These are phyloP conservation scores for Phytophthora idaei DNA, from an alignment of 352 stramenopile species.

Conservation along the genomic window DNA sequence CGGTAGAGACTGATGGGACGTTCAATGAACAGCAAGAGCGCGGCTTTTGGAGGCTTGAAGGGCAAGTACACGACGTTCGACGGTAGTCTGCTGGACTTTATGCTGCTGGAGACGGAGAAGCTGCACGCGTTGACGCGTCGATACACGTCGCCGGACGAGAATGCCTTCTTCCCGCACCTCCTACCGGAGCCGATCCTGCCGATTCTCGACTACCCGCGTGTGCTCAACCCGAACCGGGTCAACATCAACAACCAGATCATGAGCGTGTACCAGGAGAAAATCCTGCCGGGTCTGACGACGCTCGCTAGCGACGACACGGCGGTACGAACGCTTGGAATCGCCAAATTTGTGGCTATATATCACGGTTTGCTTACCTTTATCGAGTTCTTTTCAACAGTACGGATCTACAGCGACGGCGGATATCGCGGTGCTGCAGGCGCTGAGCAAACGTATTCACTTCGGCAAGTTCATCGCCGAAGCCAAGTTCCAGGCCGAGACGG, in stretches of 20 bases:
- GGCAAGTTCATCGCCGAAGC: slow-evolving; percentile 98
- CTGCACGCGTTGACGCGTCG: slow-evolving; percentile 93
- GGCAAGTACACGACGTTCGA: slow-evolving; percentile 88
- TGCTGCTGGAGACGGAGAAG: slow-evolving; percentile 97
- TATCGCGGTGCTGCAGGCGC: slow-evolving; percentile 93
- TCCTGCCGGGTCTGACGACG: slow-evolving; percentile 92
- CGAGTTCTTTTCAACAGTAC: slow-evolving; percentile 45
- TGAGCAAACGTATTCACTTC: slow-evolving; percentile 98
- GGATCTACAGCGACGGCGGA: slow-evolving; percentile 88
- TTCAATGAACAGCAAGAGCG: slow-evolving; percentile 49
- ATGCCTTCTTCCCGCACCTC: slow-evolving; percentile 96
- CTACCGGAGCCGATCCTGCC: slow-evolving; percentile 93
- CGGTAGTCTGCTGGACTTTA: slow-evolving; percentile 94
- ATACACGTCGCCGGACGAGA: slow-evolving; percentile 99
- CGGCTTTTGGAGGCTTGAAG: slow-evolving; percentile 78
- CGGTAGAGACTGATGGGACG: no score
- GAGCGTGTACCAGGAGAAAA: slow-evolving; percentile 95
- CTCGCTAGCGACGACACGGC: slow-evolving; percentile 89
- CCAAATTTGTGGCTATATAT: not conserved
- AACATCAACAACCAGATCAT: slow-evolving; percentile 99
- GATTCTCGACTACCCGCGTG: slow-evolving; percentile 91
- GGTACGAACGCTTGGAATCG: slow-evolving; percentile 31
- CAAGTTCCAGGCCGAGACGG: slow-evolving; percentile 95
- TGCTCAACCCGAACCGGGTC: slow-evolving; percentile 94
- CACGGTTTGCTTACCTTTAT: not conserved